Percentiles rank a stretch among this genome's conserved stretches.
phyloP scores from a whole-genome alignment of 2,329 filamentous ascomycete species.

The Penicillium sp. region DNA sequence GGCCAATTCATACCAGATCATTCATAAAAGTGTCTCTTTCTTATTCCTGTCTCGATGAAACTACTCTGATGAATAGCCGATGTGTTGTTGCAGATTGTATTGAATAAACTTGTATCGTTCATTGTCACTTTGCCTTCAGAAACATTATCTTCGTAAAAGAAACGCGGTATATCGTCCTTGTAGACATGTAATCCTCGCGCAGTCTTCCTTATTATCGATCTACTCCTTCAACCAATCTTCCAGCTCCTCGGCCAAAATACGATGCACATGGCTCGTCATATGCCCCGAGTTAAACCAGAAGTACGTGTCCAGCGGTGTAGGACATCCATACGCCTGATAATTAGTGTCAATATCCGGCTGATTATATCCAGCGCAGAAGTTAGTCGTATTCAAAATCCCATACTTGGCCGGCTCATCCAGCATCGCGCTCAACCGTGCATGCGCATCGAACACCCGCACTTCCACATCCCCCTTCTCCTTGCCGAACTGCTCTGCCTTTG shows the following conservation, averaged over 20 bases:
- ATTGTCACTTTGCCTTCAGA: not conserved
- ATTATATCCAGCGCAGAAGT: conserved; percentile 54
- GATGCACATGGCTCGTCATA: conserved; percentile 52
- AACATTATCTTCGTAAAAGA: not conserved
- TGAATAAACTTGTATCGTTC: conserved; percentile 17
- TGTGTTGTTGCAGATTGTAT: conserved; percentile 15
- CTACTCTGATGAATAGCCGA: not conserved
- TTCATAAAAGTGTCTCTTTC: conserved; percentile 28
- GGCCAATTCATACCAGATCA: conserved; percentile 28
- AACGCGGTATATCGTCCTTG: not conserved
- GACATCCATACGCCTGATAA: conserved; percentile 55
- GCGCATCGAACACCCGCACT: conserved; percentile 54
- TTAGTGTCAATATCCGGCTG: conserved; percentile 53
- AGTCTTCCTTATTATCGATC: not conserved
- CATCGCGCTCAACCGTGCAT: conserved; percentile 50
- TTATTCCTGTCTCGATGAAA: not conserved
- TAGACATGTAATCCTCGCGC: conserved; percentile 3
- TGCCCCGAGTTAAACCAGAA: conserved; percentile 59
- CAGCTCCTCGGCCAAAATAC: conserved; percentile 42
- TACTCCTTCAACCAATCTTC: conserved; percentile 24
- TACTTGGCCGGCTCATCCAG: conserved; percentile 51
- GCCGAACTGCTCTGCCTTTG: conserved; percentile 45
- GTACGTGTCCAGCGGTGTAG: conserved; percentile 49
- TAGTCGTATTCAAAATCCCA: conserved; percentile 55
- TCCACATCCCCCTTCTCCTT: conserved; percentile 40